Evolutionary conservation across 1,139 yeast genomes (phyloP).

Genomic region (Protomyces arabidopsidicola): DNA sequence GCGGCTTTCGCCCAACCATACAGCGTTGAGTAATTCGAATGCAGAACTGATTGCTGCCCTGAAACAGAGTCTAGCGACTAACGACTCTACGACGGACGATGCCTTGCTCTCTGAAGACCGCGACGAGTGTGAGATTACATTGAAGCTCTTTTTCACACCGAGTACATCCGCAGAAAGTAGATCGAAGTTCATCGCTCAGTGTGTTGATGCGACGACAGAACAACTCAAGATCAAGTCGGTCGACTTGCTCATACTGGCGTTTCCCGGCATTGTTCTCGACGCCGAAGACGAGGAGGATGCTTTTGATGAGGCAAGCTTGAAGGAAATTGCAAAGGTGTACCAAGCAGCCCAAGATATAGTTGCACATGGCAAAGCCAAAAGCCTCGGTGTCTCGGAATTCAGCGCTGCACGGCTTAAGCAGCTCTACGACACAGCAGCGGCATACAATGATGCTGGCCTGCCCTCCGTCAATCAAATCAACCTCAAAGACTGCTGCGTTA

Average conservation of each 20-base stretch:
- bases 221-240: not conserved
- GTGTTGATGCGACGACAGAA: not conserved
- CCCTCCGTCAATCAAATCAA: slow-evolving; percentile 30
- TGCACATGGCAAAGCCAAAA: not conserved
- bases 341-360: slow-evolving; percentile 4
- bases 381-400: slow-evolving; percentile 24
- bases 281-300: slow-evolving; percentile 23
- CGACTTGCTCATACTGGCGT: slow-evolving; percentile 19
- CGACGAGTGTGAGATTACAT: slow-evolving; percentile 20
- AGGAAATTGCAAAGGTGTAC: slow-evolving; percentile 1
- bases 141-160: slow-evolving; percentile 20
- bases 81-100: not conserved
- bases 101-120: slow-evolving; percentile 8
- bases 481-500: slow-evolving; percentile 34
- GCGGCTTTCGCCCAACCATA: not conserved
- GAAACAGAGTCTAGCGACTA: slow-evolving; percentile 4
- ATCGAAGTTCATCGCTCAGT: not conserved
- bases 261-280: slow-evolving; percentile 27
- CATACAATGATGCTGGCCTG: not conserved
- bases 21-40: slow-evolving; percentile 7
- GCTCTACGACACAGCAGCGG: not conserved
- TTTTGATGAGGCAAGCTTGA: slow-evolving; percentile 3
- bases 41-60: slow-evolving; percentile 9
- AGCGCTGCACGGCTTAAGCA: slow-evolving; percentile 14
- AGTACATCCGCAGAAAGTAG: not conserved